Base-by-base conservation (phyloP, 1,284 basidiomycete species). In the Ceratobasidium papillatum region DNA sequence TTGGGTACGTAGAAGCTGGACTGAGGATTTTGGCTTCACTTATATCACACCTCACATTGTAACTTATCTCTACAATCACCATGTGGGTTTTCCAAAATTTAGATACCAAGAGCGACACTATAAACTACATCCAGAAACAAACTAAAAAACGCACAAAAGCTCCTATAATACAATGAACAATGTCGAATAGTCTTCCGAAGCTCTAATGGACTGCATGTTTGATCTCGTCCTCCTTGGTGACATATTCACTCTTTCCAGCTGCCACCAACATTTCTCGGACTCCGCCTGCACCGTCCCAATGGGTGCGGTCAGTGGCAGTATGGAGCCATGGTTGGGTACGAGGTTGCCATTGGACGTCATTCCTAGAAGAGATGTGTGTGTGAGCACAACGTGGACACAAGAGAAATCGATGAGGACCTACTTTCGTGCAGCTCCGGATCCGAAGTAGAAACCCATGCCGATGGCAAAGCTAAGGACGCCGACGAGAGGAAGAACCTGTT, bases 271-370 rank as follows among this genome's bases (percentile, higher is more conserved):
- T 72, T 56, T 72, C 68, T 9, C 56, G 54, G 19, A 72, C 68
- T 2, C 68, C 68, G 3, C 56, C 68, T 49, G 43, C 34, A 38
- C 68, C 68, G 22, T 72, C 68, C 68, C 68, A 72, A 41, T 61
- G 68, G 30, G 56, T 51, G 41, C 56, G n/a, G 19, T 72, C 56
- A 27, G 68, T 72, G 56, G 68, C 54, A 14, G 68, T 72, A 7
- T 61, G 54, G 30, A 72, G 41, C 68, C 68, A 72, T n/a, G 68
- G 68, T 27, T 72, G 68, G 38, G 27, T 61, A 41, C 68, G 68
- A 22, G 56, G 56, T 36, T 59, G 68, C 68, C 68, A 72, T 72
- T 72, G 68, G 25, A 72, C 68, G 68, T 72, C 68, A 27, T 72
- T 72, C 25, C 68, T 72, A 49, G 25, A 45, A 9, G 36, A 27